phyloP scores from a whole-genome alignment of 2,329 filamentous ascomycete genomes.

The Chaetomiaceae sp. region DNA sequence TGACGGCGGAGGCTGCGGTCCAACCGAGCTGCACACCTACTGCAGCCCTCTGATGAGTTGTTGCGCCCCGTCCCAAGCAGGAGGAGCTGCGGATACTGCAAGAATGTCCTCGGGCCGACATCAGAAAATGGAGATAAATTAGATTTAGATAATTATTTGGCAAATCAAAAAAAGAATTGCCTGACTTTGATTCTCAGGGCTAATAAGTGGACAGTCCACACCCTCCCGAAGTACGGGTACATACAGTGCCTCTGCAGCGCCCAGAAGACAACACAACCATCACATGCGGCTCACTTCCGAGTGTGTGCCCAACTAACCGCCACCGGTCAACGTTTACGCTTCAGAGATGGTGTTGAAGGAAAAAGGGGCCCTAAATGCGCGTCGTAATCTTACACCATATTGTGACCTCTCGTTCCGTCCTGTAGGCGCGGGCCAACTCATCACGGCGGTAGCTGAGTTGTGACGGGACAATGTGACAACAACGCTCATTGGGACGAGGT shows the following conservation, averaged over 20 bases:
- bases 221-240: too few species aligned
- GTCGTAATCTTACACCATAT: too few species aligned
- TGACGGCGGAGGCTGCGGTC: slow-evolving; percentile 9
- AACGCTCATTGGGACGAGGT: not conserved
- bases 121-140: not conserved
- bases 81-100: not conserved
- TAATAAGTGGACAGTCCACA: not conserved
- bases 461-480: not conserved
- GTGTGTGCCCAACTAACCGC: not conserved
- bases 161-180: not conserved
- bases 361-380: not conserved
- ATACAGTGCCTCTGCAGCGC: too few species aligned
- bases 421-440: not conserved
- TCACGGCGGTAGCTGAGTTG: not conserved
- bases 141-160: not conserved
- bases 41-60: slow-evolving; percentile 16
- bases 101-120: not conserved
- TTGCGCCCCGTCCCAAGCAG: too few species aligned
- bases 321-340: not conserved
- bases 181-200: not conserved
- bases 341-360: not conserved
- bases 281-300: not conserved
- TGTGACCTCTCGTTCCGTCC: too few species aligned
- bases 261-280: not conserved
- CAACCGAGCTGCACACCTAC: slow-evolving; percentile 19